Conservation (phyloP, 2,329 filamentous ascomycete genomes). For the Aureobasidium leucospermi region DNA sequence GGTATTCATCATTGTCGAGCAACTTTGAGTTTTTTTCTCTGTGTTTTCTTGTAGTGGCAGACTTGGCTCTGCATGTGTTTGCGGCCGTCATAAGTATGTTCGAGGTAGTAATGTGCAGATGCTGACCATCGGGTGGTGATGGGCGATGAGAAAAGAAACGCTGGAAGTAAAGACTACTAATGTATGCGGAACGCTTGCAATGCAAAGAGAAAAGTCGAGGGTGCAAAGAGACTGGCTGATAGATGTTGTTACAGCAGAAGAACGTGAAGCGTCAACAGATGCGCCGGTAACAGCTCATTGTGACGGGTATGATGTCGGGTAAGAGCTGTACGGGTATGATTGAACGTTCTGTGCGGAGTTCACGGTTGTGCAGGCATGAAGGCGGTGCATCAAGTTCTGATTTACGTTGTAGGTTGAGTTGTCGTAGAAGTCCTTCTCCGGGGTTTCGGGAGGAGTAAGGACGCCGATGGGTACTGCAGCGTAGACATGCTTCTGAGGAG, state of each 20-base stretch:
- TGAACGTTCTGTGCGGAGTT: slow-evolving; percentile 28
- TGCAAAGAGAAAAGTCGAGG: slow-evolving; percentile 19
- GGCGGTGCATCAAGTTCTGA: slow-evolving; percentile 19
- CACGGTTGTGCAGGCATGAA: slow-evolving; percentile 21
- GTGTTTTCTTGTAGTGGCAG: background rate
- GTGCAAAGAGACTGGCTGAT: slow-evolving; percentile 22
- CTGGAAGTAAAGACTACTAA: slow-evolving; percentile 6
- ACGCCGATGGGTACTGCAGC: slow-evolving; percentile 63
- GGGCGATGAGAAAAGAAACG: slow-evolving; percentile 9
- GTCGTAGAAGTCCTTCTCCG: slow-evolving; percentile 47
- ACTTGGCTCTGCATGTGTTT: background rate
- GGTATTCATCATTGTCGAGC: background rate
- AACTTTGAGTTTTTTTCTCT: background rate
- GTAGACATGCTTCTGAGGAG: slow-evolving; percentile 68
- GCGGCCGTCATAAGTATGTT: slow-evolving; percentile 14
- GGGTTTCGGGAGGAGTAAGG: slow-evolving; percentile 78
- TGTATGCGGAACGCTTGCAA: slow-evolving; percentile 18
- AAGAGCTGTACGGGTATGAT: slow-evolving; percentile 16
- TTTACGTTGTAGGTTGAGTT: slow-evolving; percentile 20
- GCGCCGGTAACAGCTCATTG: background rate
- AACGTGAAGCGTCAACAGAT: background rate
- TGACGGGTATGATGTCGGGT: slow-evolving; percentile 13
- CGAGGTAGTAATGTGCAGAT: slow-evolving; percentile 12
- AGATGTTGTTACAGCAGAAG: slow-evolving; percentile 22
- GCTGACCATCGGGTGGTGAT: background rate